Evolutionary conservation across 495 filamentous ascomycete genomes (phyloP), one percentile per base, ranked within the genome.

Genomic region (Chlorociboria aeruginascens): DNA sequence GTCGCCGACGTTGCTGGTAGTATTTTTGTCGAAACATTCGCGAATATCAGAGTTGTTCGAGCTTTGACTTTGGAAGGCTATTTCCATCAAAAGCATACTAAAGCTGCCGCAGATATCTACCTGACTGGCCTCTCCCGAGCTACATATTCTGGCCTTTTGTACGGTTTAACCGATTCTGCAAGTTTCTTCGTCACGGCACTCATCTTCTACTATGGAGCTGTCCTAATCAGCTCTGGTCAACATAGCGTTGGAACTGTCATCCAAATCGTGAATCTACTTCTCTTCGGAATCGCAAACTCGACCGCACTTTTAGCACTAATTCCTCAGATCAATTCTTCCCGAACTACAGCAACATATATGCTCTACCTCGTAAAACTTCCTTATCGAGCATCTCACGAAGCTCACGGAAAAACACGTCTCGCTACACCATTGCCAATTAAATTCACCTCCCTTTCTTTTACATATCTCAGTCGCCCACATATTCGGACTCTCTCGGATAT

Each of bases 151-250:
- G 87, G 88, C 10, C 54, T 80, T 35, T 73, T 90, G 6, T 94
- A 79, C 61, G 92, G 92, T 2, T 60, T 89, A 14, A 74, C 81
- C 16, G 82, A 90, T 57, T 79, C 81, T 1, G 69, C 73, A 11
- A 69, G 79, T 25, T 72, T 79, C 50, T 89, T 89, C 61, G 69
- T 85, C 32, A 81, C 76, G n/a, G 86, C 88, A 0, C 61, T 95
- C 16, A 75, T 94, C 13, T 92, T 93, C 61, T 95, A 82, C 63
- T 92, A 86, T 60, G 87, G 85, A 4, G 74, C 84, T 0, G 62
- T 75, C 3, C 66, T 94, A 8, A 73, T 80, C 32, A 65, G 68
- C 6, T 60, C 58, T 8, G 58, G 67, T 1, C 50, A 70, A 12
- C 72, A 65, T 52, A 58, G 65, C 28, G 61, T 82, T 1, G 64